Conservation (phyloP, 2,329 filamentous ascomycete species). For the Botrytis fabae region DNA sequence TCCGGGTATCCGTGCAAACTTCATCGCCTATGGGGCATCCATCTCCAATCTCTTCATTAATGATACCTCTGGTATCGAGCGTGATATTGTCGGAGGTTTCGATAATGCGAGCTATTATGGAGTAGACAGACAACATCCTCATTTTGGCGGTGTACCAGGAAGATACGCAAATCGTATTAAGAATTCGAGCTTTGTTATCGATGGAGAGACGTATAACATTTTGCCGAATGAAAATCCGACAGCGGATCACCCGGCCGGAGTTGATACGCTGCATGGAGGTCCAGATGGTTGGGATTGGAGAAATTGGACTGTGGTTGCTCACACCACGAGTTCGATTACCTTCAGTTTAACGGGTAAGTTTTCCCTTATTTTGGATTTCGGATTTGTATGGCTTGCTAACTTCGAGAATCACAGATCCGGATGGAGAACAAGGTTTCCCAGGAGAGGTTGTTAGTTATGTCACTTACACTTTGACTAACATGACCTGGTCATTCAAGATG, state of each 20-base stretch:
- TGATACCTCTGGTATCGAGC: constrained; percentile 65
- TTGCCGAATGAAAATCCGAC: constrained; percentile 64
- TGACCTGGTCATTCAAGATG: constrained; percentile 73
- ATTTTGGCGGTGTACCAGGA: constrained; percentile 72
- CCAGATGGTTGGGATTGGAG: constrained; percentile 66
- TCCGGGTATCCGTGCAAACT: constrained; percentile 64
- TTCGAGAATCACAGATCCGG: constrained; percentile 48
- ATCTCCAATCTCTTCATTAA: constrained; percentile 70
- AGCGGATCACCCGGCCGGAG: constrained; percentile 50
- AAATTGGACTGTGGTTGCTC: constrained; percentile 73
- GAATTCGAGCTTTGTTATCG: constrained; percentile 71
- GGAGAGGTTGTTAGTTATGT: constrained; percentile 73
- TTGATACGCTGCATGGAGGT: constrained; percentile 69
- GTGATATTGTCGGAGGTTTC: constrained; percentile 72
- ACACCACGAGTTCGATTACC: constrained; percentile 66
- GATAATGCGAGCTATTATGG: constrained; percentile 74
- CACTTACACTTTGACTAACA: constrained; percentile 68
- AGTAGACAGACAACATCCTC: constrained; percentile 63
- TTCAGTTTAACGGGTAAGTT: constrained; percentile 63
- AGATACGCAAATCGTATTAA: constrained; percentile 81
- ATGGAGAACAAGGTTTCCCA: constrained; percentile 75
- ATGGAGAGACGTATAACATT: constrained; percentile 60
- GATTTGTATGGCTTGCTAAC: background rate
- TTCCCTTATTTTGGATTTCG: background rate
- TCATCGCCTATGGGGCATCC: constrained; percentile 74